Base-by-base conservation (phyloP, 2,329 filamentous ascomycete species). In the Albifimbria verrucaria region DNA sequence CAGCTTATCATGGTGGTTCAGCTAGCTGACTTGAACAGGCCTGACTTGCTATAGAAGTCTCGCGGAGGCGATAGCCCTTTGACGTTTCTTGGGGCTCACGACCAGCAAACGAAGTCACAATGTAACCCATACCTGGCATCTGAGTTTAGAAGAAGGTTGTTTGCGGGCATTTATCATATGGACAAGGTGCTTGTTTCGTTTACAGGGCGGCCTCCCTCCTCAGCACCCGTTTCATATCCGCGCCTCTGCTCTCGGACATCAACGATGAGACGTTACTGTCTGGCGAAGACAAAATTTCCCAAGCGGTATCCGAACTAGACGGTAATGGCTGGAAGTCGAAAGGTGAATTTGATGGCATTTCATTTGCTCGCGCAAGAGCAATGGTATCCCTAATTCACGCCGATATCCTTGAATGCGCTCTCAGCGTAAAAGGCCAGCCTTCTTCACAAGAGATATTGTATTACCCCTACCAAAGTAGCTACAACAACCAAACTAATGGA, bases 191-290 rank as follows among this genome's bases (percentile, higher is more conserved):
- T 71, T 4, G 68, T 70, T 15, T 67, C 69, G 3, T 71, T 76
- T 41, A 73, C 71, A 1, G 73, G 72, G 2, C 58, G 72, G 10
- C 72, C 72, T 5, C 73, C 71, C 59, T 72, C 3, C 54, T 75
- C 25, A 67, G 66, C 36, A 63, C 62, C 15, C 59, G 62, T 2
- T 75, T 69, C 52, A 57, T 66, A 10, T 69, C 69, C 2, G 71
- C 72, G 17, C 68, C 71, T 3, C 56, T 70, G 10, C 72, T 71
- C 2, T 59, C 74, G 7, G 72, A 75, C 50, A 54, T 75, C 12
- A 61, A 57, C 23, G 69, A 72, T 52, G 60, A 66, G 22, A 60
- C 61, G 18, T 55, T 74, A 7, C 66, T 70, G 42, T 65, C 68
- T 25, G 61, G 64, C 1, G 56, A 59, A 7, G 54, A 70, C 1